Evolutionary conservation across 345 rosid genomes (phyloP).

Genomic region (Populus ilicifolia): DNA sequence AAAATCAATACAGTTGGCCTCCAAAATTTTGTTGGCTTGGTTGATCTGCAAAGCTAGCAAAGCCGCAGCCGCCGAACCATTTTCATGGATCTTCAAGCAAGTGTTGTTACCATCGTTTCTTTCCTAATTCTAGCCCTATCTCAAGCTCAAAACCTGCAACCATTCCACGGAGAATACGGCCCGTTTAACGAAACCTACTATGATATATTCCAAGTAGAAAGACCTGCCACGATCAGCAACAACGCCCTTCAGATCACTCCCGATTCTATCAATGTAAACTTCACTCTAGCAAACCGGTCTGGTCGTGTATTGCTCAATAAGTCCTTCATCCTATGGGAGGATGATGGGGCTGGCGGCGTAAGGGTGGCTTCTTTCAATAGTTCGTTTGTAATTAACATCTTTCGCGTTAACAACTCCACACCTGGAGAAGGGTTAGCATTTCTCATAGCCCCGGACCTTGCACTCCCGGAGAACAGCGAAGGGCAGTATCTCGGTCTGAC

Average conservation of each 20-base stretch:
- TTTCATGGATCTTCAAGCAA: background rate
- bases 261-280: conserved; percentile 29
- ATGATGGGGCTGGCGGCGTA: background rate
- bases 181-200: conserved; percentile 30
- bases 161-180: conserved; percentile 7
- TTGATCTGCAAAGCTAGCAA: background rate
- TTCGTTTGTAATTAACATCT: conserved; percentile 44
- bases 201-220: conserved; percentile 2
- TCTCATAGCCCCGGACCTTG: conserved; percentile 39
- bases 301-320: conserved; percentile 38
- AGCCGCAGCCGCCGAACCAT: background rate
- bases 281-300: conserved; percentile 27
- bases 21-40: background rate
- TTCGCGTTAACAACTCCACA: conserved; percentile 8
- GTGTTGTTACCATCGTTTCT: background rate
- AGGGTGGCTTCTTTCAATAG: conserved; percentile 52
- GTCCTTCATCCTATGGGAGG: conserved; percentile 38
- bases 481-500: conserved; percentile 52
- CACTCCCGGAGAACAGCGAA: conserved; percentile 32
- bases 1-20: background rate
- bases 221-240: conserved; percentile 33
- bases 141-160: background rate
- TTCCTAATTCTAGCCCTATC: background rate
- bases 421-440: conserved; percentile 53
- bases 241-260: conserved; percentile 52